Conservation (phyloP, 2,329 filamentous ascomycete species). For the Alternaria arborescens region DNA sequence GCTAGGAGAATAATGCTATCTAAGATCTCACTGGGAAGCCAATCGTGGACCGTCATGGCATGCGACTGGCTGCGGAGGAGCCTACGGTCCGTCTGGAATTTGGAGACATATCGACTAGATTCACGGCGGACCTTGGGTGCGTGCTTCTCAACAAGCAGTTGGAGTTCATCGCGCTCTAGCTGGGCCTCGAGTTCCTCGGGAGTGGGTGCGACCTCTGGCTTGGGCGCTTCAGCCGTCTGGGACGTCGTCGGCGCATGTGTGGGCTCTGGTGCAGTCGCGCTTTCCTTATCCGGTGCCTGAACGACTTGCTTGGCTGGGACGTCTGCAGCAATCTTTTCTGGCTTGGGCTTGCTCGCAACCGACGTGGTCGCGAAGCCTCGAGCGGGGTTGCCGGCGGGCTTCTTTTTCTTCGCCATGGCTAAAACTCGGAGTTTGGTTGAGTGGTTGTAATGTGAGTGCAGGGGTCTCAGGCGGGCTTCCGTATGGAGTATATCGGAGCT, state of each 20-base stretch:
- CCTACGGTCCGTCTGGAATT: slow-evolving; percentile 85
- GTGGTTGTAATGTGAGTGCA: not conserved
- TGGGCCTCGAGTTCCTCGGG: slow-evolving; percentile 91
- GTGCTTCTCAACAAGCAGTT: slow-evolving; percentile 85
- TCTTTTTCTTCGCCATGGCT: slow-evolving; percentile 91
- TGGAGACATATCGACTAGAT: slow-evolving; percentile 75
- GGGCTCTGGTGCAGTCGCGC: slow-evolving; percentile 15
- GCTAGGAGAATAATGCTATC: slow-evolving; percentile 79
- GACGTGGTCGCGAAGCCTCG: slow-evolving; percentile 95
- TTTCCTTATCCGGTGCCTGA: slow-evolving; percentile 25
- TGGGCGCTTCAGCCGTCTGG: slow-evolving; percentile 29
- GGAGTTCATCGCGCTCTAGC: slow-evolving; percentile 88
- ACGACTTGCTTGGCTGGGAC: slow-evolving; percentile 16
- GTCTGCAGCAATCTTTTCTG: slow-evolving; percentile 36
- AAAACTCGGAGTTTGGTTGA: not conserved
- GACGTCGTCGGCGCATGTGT: slow-evolving; percentile 2
- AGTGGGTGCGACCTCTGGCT: slow-evolving; percentile 61
- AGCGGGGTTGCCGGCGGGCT: slow-evolving; percentile 84
- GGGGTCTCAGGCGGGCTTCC: slow-evolving; percentile 31
- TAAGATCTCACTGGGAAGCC: slow-evolving; percentile 82
- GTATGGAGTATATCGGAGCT: slow-evolving; percentile 49
- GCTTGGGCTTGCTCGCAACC: slow-evolving; percentile 80
- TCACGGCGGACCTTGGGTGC: slow-evolving; percentile 81
- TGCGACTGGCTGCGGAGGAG: slow-evolving; percentile 82
- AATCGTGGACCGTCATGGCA: slow-evolving; percentile 74